A percentile compares a stretch with the other conserved stretches of the same genome.
phyloP scores from a whole-genome alignment of 306 rosid genomes.

The Rosa multiflora region DNA sequence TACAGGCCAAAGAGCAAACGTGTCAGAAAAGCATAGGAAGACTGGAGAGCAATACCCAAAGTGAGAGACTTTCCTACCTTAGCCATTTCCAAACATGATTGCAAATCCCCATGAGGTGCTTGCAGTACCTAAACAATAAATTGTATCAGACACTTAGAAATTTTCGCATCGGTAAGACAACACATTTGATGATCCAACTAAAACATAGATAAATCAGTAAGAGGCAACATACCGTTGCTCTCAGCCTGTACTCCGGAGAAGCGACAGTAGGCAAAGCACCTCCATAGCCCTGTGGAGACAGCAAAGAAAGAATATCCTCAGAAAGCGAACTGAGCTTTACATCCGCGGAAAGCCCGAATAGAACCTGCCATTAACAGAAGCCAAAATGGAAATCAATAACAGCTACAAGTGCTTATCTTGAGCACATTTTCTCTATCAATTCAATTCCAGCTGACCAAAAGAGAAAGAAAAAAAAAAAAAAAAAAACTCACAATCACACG shows the following conservation, averaged over 20 bases:
- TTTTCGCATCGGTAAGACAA: neutral
- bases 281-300: slow-evolving; percentile 42
- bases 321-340: slow-evolving; percentile 61
- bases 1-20: slow-evolving; percentile 26
- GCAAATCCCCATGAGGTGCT: slow-evolving; percentile 88
- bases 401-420: neutral
- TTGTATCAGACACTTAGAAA: slow-evolving; percentile 10
- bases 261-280: slow-evolving; percentile 56
- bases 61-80: slow-evolving; percentile 51
- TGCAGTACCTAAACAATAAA: slow-evolving; percentile 55
- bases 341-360: slow-evolving; percentile 69
- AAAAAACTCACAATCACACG: slow-evolving; percentile 70
- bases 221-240: slow-evolving; percentile 52
- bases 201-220: neutral
- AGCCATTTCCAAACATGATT: slow-evolving; percentile 85
- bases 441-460: neutral
- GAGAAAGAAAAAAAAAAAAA: neutral
- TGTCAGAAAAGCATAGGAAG: slow-evolving; percentile 16
- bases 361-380: slow-evolving; percentile 51
- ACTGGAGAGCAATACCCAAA: neutral
- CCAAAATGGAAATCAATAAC: neutral
- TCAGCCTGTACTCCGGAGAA: slow-evolving; percentile 72
- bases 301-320: slow-evolving; percentile 56
- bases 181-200: neutral
- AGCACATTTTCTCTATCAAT: neutral